Evolutionary conservation across 2,329 filamentous ascomycete genomes (phyloP), one percentile per base, ranked within the genome.

Genomic region (Xenoacremonium recifei): DNA sequence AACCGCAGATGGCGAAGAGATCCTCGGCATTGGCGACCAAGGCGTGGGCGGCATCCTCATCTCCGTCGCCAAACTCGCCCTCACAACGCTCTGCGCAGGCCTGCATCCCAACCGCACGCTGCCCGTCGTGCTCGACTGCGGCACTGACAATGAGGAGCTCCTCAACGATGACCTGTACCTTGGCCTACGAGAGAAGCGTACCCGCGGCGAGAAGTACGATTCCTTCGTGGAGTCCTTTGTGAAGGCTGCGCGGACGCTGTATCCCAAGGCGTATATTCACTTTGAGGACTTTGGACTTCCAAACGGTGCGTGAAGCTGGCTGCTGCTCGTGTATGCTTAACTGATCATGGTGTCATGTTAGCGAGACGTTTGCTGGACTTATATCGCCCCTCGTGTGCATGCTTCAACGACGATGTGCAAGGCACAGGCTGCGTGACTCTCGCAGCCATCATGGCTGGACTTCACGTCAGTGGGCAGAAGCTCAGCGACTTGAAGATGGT

Each of bases 371-470:
- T 95, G 3, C 72, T 95, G 1, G 87, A 95, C 45, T 77, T 74
- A 25, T 95, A 93, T 55, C 79, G 84, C 1, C 75, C 83, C 0
- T 59, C 85, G 37, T 84, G 92, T 6, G 76, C 89, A 0, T 95
- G 89, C 62, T 95, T 96, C 73, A 95, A 95, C 57, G 90, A 95
- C 44, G 89, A 95, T 61, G 83, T 95, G 0, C 89, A 95, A 63
- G 90, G 89, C 2, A 95, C 90, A 0, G 90, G 89, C 0, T 92
- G 87, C 45, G 89, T 95, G 1, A 92, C 90, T 0, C 75, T 95
- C 0, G 89, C 89, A 0, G 89, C 86, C 1, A 84, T 95, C 48
- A 82, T 89, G 70, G 81, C 89, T 0, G 89, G 80, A 0, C 70
- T 91, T 6, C 80, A 87, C 45, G 82, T 92, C 6, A 82, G 75